These are phyloP conservation scores for Flaveria robusta DNA, from an alignment of 129 eudicot species.

Conservation along the genomic window DNA sequence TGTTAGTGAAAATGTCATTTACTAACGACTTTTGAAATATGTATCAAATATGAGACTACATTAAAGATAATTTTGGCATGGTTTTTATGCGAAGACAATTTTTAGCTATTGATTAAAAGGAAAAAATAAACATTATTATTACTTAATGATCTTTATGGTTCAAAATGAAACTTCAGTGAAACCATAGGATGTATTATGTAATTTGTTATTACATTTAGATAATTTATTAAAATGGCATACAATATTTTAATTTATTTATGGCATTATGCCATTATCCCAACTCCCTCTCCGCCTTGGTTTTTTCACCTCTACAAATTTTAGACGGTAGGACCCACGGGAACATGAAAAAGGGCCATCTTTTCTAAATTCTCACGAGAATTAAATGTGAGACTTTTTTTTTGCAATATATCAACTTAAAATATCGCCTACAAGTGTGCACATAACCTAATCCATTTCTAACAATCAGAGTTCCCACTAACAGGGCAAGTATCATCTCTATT, in stretches of 20 bases:
- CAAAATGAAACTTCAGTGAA: neutral
- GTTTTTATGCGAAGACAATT: neutral
- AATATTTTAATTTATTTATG: slow-evolving; percentile 21
- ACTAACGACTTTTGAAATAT: neutral
- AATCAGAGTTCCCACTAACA: too few species aligned
- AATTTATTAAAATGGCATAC: neutral
- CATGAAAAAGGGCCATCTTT: slow-evolving; percentile 3
- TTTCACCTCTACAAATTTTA: slow-evolving; percentile 29
- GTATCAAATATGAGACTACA: neutral
- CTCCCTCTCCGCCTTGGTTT: slow-evolving; percentile 21
- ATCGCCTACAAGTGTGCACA: too few species aligned
- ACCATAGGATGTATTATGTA: slow-evolving; percentile 13
- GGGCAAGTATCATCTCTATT: too few species aligned
- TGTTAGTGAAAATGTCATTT: too few species aligned
- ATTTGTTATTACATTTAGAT: neutral
- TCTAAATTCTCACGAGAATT: neutral
- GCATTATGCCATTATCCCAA: slow-evolving; percentile 23
- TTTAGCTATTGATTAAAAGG: neutral
- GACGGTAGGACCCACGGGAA: slow-evolving; percentile 22
- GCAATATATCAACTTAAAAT: neutral
- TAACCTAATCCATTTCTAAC: too few species aligned
- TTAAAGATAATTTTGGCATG: neutral
- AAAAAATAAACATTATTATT: neutral
- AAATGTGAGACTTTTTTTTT: slow-evolving; percentile 11
- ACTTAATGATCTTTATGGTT: neutral